phyloP scores from a whole-genome alignment of 2,329 filamentous ascomycete species.

The Cordyceps fumosorosea region DNA sequence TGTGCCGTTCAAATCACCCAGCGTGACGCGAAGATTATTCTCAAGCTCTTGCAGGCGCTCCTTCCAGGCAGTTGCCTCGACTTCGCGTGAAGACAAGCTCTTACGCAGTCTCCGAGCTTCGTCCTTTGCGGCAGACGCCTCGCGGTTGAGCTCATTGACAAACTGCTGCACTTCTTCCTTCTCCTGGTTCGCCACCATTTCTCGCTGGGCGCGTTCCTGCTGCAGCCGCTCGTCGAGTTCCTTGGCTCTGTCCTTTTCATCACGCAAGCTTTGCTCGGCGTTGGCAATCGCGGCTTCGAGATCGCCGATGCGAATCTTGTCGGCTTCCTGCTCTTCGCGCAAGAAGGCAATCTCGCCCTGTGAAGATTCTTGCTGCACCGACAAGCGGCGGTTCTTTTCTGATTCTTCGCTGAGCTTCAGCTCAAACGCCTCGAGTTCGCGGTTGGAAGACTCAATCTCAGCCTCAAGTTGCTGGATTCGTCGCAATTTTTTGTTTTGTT shows the following conservation, averaged over 20 bases:
- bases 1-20: constrained; percentile 83
- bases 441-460: constrained; percentile 76
- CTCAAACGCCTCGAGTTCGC: constrained; percentile 80
- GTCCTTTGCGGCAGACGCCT: constrained; percentile 75
- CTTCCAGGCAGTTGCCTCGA: constrained; percentile 87
- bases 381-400: constrained; percentile 78
- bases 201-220: constrained; percentile 77
- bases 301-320: constrained; percentile 97
- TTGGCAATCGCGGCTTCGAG: constrained; percentile 77
- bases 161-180: constrained; percentile 94
- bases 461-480: constrained; percentile 77
- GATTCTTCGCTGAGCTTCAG: constrained; percentile 77
- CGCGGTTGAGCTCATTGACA: constrained; percentile 85
- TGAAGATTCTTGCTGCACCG: constrained; percentile 85
- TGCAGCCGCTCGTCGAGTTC: constrained; percentile 70
- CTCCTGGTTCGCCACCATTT: constrained; percentile 78
- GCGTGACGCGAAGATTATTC: constrained; percentile 74
- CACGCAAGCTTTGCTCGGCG: constrained; percentile 71
- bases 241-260: constrained; percentile 70
- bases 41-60: constrained; percentile 86
- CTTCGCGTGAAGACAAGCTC: constrained; percentile 73
- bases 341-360: constrained; percentile 93
- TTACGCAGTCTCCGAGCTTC: constrained; percentile 78
- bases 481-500: constrained; percentile 70
- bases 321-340: constrained; percentile 90